Conservation (phyloP, 139 green algal genomes). For the Pleodorina starrii region DNA sequence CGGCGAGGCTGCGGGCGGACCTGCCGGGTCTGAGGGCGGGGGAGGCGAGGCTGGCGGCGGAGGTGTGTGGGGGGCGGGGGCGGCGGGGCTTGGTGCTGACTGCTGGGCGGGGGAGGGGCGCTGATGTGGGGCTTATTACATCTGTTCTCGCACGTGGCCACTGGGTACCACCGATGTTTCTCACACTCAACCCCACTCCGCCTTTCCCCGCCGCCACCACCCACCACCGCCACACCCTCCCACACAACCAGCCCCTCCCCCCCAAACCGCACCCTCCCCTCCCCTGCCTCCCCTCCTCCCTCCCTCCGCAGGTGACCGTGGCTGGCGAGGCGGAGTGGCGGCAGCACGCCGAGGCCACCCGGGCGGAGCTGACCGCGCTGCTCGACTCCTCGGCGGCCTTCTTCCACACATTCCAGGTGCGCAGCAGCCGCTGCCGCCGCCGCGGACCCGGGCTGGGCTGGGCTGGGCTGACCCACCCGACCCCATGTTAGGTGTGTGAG, state of each 20-base stretch:
- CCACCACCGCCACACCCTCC: too few relatives aligned
- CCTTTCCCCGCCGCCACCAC: too few relatives aligned
- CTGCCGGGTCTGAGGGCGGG: conserved; percentile 1
- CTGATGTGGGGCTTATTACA: too few relatives aligned
- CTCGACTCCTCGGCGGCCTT: conserved; percentile 22
- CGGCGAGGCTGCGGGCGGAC: background rate
- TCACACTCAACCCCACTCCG: too few relatives aligned
- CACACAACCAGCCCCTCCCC: too few relatives aligned
- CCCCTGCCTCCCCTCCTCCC: background rate
- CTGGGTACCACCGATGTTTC: too few relatives aligned
- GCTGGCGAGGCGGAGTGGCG: conserved; percentile 25
- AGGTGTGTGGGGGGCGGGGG: conserved; percentile 1
- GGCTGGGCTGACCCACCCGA: too few relatives aligned
- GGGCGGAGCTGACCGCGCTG: background rate
- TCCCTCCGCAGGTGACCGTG: conserved; percentile 1
- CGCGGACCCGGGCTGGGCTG: too few relatives aligned
- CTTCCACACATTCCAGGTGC: conserved; percentile 39
- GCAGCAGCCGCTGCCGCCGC: background rate
- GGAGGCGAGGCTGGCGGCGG: background rate
- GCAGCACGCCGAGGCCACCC: conserved; percentile 5
- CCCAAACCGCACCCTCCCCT: too few relatives aligned
- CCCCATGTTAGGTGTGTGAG: too few relatives aligned
- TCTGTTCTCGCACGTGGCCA: too few relatives aligned
- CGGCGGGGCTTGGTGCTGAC: background rate
- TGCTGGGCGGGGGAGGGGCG: too few relatives aligned